Percentiles rank a stretch among this genome's conserved stretches.
Evolutionary conservation across 140 eudicot species (phyloP).

Genomic region (Senecio squalidus): DNA sequence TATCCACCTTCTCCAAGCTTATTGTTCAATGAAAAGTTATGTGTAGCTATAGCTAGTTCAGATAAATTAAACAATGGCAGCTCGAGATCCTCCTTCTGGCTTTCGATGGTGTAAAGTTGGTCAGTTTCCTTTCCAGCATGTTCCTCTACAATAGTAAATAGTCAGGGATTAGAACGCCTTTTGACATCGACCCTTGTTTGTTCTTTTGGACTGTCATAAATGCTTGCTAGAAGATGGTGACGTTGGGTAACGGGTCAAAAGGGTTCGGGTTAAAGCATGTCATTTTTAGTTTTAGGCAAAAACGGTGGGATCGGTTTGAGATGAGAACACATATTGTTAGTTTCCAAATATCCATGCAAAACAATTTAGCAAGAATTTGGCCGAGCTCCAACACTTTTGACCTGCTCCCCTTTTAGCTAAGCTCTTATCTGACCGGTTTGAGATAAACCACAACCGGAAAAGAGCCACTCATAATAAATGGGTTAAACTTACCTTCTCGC

Average conservation of each 20-base stretch:
- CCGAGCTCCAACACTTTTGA: not conserved
- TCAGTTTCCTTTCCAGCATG: conserved; percentile 25
- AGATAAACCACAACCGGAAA: not conserved
- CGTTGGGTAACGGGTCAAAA: not conserved
- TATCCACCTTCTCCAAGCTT: conserved; percentile 57
- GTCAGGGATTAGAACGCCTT: not conserved
- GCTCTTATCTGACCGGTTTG: not conserved
- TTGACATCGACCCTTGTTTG: not conserved
- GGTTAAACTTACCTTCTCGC: conserved; percentile 21
- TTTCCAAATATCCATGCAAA: too few species aligned
- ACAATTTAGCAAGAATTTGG: too few species aligned
- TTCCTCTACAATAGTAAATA: conserved; percentile 20
- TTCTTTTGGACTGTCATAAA: conserved; percentile 2
- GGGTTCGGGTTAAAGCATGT: too few species aligned
- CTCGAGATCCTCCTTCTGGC: conserved; percentile 40
- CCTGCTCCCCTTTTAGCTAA: not conserved
- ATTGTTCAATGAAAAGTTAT: conserved; percentile 34
- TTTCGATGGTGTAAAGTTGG: conserved; percentile 34
- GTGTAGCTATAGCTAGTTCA: conserved; percentile 27
- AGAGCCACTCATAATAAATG: not conserved
- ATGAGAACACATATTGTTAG: too few species aligned
- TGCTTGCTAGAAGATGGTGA: too few species aligned
- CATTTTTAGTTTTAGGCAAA: too few species aligned
- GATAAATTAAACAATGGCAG: conserved; percentile 29
- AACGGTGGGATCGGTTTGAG: too few species aligned